Evolutionary conservation across 2,329 filamentous ascomycete genomes (phyloP), one percentile per base, ranked within the genome.

Genomic region (Pseudogymnoascus sp.): DNA sequence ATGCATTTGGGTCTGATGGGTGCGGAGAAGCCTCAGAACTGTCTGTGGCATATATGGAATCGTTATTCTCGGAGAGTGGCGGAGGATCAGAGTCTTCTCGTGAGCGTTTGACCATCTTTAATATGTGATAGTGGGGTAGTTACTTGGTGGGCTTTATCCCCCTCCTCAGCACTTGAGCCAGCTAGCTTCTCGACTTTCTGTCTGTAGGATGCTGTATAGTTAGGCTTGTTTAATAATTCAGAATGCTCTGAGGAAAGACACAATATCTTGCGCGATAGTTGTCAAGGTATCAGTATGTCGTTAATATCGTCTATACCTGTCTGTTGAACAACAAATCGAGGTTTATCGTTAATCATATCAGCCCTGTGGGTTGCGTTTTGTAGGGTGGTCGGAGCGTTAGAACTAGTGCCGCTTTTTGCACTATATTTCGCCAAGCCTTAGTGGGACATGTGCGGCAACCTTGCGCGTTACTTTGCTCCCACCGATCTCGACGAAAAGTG

Each of bases 21-120:
- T 63, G 71, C 72, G 62, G 69, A 64, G 60, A 67, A 69, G 57
- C 28, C 30, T 16, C 32, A 60, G 64, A 43, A 30, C 63, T 62
- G 65, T 57, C 64, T 64, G 60, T 54, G 28, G 47, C 47, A 34
- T 54, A 54, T 54, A 54, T 32, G 28, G 28, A 54, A 54, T 54
- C 47, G 47, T 32, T 60, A 30, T 34, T 59, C 25, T 60, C 47
- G 22, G 22, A 28, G 18, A 43, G 43, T 30, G 74, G 72, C 30
- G 74, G 72, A 63, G 75, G 74, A 65, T 74, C 67, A 62, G 79
- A 80, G 65, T 76, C 77, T 73, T 77, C 75, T 72, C 81, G 77
- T 73, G 79, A 77, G 71, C 84, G 84, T 74, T 87, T 87, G 67
- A 77, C 76, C 84, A 86, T 87, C 61, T 66, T 70, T 38, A 62